phyloP scores from a whole-genome alignment of 306 rosid species.

The Gastrolobium villosum region DNA sequence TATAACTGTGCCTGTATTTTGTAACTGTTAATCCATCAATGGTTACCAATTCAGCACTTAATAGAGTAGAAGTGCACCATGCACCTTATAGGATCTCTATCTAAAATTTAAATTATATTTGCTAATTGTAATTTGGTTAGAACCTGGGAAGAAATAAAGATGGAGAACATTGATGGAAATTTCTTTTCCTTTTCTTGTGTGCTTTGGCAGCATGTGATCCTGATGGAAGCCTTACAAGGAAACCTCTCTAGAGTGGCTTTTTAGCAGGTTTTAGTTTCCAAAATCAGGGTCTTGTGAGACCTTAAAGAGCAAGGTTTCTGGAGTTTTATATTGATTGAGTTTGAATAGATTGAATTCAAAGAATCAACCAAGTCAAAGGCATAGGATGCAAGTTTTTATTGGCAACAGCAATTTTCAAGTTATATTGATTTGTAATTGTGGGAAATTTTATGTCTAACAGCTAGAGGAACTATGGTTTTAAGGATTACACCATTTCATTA shows the following conservation, averaged over 20 bases:
- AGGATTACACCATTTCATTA: neutral
- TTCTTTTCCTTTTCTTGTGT: neutral
- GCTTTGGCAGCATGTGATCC: constrained; percentile 16
- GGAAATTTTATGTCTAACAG: neutral
- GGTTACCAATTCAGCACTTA: neutral
- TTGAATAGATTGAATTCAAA: constrained; percentile 2
- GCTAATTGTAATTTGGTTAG: constrained; percentile 28
- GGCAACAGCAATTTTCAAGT: constrained; percentile 33
- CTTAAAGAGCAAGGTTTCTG: neutral
- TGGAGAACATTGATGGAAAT: constrained; percentile 12
- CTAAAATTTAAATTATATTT: constrained; percentile 26
- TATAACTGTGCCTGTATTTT: constrained; percentile 7
- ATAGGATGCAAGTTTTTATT: constrained; percentile 35
- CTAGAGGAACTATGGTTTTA: constrained; percentile 18
- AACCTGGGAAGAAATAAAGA: constrained; percentile 9
- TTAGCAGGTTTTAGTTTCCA: constrained; percentile 24
- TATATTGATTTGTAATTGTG: neutral
- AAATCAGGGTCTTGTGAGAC: constrained; percentile 4
- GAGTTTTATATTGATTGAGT: constrained; percentile 23
- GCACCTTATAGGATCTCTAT: constrained; percentile 25
- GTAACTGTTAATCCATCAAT: neutral
- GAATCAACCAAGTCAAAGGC: constrained; percentile 19
- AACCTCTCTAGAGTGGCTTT: neutral
- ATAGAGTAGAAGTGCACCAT: constrained; percentile 29
- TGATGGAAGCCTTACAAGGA: constrained; percentile 26